Base-by-base conservation (phyloP, 306 rosid genomes). In the Myrica gale region DNA sequence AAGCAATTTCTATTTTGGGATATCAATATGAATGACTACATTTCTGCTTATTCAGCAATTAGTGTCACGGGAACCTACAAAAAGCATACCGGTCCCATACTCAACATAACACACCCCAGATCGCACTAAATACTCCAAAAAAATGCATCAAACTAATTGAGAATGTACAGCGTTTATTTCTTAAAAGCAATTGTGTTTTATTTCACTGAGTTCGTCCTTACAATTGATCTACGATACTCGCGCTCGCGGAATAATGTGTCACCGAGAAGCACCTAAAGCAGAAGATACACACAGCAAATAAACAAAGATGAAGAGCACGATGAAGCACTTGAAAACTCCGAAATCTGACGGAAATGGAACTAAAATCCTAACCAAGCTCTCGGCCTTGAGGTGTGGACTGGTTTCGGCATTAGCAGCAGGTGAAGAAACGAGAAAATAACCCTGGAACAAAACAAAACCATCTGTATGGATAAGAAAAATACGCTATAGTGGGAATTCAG, bases 341-440 rank as follows among this genome's bases (percentile, higher is more conserved):
- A 77, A 53, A 11, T 10, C 37, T 43, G 39, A 62, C 19, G 26
- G 6, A 19, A 48, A 48, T 60, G 71, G 72, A 78, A 73, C 10
- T 16, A 37, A 60, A 54, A 54, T 72, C 65, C 86, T 80, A 50
- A 95, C 99, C 97, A 90, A 78, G 85, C 96, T 88, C 76, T 96
- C 99, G 56, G 91, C 87, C 85, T 89, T 96, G 84, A 96, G 93
- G 84, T 85, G 92, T 3, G 91, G 91, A 65, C 67, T 77, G 61
- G 89, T 77, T 78, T 96, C 99, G 73, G 93, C 90, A 83, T 88
- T 92, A 20, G 90, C 90, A 68, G 96, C 88, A 43, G 98, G 91
- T 11, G 99, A 96, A 2, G 99, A 96, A 85, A 90, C 97, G n/a
- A 92, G 98, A 87, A 96, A 96, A 80, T 84, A 92, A 82, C 93